A percentile compares a stretch with the other conserved stretches of the same genome.
Evolutionary conservation across 139 green algal genomes (phyloP).

Genomic region (Parachlorella kessleri): DNA sequence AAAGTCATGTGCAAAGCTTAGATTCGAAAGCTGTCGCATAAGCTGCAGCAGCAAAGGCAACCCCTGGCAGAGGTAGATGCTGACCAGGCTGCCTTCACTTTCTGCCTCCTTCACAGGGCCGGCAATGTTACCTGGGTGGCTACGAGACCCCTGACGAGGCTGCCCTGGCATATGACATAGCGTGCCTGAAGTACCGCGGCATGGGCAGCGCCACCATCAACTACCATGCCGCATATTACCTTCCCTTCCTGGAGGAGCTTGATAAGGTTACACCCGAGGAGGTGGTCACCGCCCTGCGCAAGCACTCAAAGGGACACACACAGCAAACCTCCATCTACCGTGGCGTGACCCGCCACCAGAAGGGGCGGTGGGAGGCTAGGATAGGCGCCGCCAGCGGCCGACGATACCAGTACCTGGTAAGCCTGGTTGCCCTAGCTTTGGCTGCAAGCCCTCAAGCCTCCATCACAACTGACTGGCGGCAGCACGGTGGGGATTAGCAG

Average conservation of each 20-base stretch:
- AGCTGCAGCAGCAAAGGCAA: too few relatives aligned
- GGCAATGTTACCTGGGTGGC: conserved; percentile 28
- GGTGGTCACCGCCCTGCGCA: conserved; percentile 35
- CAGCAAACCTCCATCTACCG: conserved; percentile 59
- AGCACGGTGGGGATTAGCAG: too few relatives aligned
- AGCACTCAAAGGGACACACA: conserved; percentile 46
- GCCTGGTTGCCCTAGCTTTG: background rate
- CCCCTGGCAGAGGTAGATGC: too few relatives aligned
- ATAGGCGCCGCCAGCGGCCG: conserved; percentile 45
- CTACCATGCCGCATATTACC: background rate
- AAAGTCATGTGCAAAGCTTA: too few relatives aligned
- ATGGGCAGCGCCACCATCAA: conserved; percentile 12
- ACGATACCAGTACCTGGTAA: background rate
- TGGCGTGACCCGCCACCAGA: conserved; percentile 81
- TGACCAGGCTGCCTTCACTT: too few relatives aligned
- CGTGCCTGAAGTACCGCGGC: conserved; percentile 6
- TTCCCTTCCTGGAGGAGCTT: background rate
- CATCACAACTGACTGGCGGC: too few relatives aligned
- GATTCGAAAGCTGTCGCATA: too few relatives aligned
- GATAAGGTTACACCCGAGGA: conserved; percentile 6
- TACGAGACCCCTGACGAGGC: conserved; percentile 18
- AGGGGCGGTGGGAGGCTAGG: conserved; percentile 75
- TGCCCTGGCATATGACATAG: conserved; percentile 26
- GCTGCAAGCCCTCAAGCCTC: background rate
- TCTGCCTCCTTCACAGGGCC: too few relatives aligned